These are phyloP conservation scores for Trichoderma gamsii DNA, from an alignment of 495 filamentous ascomycete species.

Conservation along the genomic window DNA sequence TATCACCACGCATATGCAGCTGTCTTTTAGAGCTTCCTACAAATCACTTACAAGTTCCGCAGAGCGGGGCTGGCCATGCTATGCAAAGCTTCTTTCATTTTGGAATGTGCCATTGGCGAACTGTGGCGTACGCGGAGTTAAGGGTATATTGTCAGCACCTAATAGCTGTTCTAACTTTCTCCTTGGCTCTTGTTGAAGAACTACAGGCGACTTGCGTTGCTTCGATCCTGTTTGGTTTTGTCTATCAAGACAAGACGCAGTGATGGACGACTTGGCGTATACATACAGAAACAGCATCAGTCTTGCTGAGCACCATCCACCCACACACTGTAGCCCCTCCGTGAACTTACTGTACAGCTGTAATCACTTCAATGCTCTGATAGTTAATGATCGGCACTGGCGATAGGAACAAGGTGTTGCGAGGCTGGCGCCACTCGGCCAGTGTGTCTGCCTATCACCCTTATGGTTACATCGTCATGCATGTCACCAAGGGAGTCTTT, in stretches of 20 bases:
- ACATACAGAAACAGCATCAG: not conserved
- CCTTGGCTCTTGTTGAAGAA: no score
- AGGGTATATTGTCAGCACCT: not conserved
- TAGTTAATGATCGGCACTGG: not conserved
- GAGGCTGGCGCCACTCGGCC: slow-evolving; percentile 4
- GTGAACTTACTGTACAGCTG: not conserved
- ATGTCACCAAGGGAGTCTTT: not conserved
- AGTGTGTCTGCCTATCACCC: not conserved
- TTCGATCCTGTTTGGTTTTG: not conserved
- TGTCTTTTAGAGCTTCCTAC: no score
- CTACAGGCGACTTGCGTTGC: no score
- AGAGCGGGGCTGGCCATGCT: no score
- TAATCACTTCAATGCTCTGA: not conserved
- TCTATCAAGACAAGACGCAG: not conserved
- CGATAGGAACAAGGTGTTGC: not conserved
- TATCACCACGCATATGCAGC: no score
- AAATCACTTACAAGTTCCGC: no score
- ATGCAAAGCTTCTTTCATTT: not conserved
- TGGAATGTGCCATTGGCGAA: not conserved
- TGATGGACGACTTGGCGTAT: no score
- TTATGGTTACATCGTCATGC: not conserved
- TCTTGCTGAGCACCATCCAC: not conserved
- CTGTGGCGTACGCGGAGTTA: not conserved
- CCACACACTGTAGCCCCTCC: not conserved
- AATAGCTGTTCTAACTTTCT: no score